Conservation (phyloP, 768 basidiomycete species). For the Steccherinum ochraceum region DNA sequence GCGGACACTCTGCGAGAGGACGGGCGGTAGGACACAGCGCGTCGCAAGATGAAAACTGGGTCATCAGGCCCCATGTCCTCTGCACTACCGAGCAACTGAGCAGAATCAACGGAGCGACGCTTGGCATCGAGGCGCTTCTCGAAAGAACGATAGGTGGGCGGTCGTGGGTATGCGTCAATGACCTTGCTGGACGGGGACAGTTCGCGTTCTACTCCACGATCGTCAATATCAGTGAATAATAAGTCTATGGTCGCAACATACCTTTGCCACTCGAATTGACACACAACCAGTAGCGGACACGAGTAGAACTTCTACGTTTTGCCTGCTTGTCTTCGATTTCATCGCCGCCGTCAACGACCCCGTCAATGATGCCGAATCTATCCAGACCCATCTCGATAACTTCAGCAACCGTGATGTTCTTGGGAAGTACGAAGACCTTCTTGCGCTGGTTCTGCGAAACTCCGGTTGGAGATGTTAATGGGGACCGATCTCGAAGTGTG, state of each 20-base stretch:
- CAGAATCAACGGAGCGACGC: constrained; percentile 83
- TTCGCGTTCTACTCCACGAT: constrained; percentile 68
- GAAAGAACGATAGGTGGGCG: constrained; percentile 62
- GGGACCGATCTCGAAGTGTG: constrained; percentile 52
- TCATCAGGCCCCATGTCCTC: constrained; percentile 81
- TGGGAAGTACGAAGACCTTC: constrained; percentile 88
- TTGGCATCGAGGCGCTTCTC: constrained; percentile 62
- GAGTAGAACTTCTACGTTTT: constrained; percentile 69
- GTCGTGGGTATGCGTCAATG: constrained; percentile 74
- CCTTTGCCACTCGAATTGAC: constrained; percentile 58
- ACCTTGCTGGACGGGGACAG: constrained; percentile 77
- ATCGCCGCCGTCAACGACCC: constrained; percentile 98
- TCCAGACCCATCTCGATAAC: constrained; percentile 91
- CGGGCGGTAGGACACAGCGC: constrained; percentile 70
- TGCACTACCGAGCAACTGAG: constrained; percentile 56
- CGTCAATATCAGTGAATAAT: not conserved
- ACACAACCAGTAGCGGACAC: constrained; percentile 80
- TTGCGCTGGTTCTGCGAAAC: constrained; percentile 58
- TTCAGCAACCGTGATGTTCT: constrained; percentile 94
- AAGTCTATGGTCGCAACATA: constrained; percentile 26
- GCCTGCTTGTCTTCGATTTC: constrained; percentile 91
- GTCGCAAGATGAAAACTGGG: constrained; percentile 85
- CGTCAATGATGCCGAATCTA: constrained; percentile 90
- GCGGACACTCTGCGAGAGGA: constrained; percentile 67
- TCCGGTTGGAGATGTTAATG: constrained; percentile 37